A percentile compares a stretch with the other conserved stretches of the same genome.
Evolutionary conservation across 73 alveolate genomes (phyloP).

Genomic region (Symbiodinium pilosum): DNA sequence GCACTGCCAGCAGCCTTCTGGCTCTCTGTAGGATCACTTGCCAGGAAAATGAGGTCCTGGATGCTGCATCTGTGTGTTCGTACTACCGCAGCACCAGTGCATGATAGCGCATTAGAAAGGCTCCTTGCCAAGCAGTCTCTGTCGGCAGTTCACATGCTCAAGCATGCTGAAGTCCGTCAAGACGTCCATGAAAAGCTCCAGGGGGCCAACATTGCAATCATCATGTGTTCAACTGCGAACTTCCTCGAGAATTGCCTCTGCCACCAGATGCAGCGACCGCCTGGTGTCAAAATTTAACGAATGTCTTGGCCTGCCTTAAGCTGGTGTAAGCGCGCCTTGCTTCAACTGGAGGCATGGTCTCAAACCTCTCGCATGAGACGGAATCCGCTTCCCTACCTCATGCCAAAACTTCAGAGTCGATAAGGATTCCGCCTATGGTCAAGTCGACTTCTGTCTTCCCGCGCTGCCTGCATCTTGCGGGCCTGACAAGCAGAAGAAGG

Average conservation of each 20-base stretch:
- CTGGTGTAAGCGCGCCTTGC: background rate
- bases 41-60: conserved; percentile 1
- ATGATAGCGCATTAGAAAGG: too few relatives aligned
- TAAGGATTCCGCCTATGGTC: background rate
- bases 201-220: background rate
- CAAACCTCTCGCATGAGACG: background rate
- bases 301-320: background rate
- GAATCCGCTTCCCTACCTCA: too few relatives aligned
- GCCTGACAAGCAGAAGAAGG: too few relatives aligned
- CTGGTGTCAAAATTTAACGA: background rate
- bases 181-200: background rate
- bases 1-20: background rate
- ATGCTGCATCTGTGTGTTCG: background rate
- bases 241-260: background rate
- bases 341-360: conserved; percentile 17
- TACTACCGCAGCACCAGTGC: too few relatives aligned
- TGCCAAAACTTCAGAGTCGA: too few relatives aligned
- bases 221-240: background rate
- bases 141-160: background rate
- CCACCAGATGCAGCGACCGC: background rate
- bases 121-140: background rate
- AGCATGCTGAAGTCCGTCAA: background rate
- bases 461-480: background rate
- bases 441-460: background rate
- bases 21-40: background rate